Percentiles rank a stretch among this genome's conserved stretches.
These are phyloP conservation scores for Plasmodium fragile DNA, from an alignment of 169 alveolate genomes.

Conservation along the genomic window DNA sequence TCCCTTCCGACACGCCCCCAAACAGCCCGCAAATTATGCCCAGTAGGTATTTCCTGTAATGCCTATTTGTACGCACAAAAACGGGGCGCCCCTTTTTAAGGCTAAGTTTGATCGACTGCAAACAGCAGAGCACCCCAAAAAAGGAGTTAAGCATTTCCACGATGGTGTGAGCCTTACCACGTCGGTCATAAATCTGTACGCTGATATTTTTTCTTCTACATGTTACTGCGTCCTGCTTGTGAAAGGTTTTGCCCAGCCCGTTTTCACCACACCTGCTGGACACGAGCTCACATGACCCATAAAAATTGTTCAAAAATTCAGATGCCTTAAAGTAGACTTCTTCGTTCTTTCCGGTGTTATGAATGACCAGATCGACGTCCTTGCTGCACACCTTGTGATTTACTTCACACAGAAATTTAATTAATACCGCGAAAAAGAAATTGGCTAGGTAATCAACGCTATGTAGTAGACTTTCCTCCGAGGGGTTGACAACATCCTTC, in stretches of 20 bases:
- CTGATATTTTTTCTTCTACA: neutral
- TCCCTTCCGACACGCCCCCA: neutral
- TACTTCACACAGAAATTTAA: slow-evolving; percentile 50
- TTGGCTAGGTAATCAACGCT: slow-evolving; percentile 12
- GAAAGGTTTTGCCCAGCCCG: neutral
- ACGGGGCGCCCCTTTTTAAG: slow-evolving; percentile 19
- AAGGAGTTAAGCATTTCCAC: slow-evolving; percentile 37
- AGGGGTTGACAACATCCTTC: neutral
- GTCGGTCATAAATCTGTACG: slow-evolving; percentile 4
- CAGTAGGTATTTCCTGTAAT: slow-evolving; percentile 37
- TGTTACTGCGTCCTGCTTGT: neutral
- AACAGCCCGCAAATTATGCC: slow-evolving; percentile 38
- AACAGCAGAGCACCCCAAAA: slow-evolving; percentile 37
- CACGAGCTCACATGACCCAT: slow-evolving; percentile 31
- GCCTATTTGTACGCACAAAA: slow-evolving; percentile 29
- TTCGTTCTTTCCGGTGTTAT: slow-evolving; percentile 8
- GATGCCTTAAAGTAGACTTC: slow-evolving; percentile 21
- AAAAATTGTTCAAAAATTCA: slow-evolving; percentile 23
- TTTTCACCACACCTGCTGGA: neutral
- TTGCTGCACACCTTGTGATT: slow-evolving; percentile 23
- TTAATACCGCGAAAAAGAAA: slow-evolving; percentile 54
- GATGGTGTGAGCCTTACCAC: slow-evolving; percentile 6
- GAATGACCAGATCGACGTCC: slow-evolving; percentile 19
- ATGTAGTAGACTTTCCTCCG: neutral
- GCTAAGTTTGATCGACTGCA: slow-evolving; percentile 18